Evolutionary conservation across 1,284 basidiomycete species (phyloP).

Genomic region (Ceratobasidium sp.): DNA sequence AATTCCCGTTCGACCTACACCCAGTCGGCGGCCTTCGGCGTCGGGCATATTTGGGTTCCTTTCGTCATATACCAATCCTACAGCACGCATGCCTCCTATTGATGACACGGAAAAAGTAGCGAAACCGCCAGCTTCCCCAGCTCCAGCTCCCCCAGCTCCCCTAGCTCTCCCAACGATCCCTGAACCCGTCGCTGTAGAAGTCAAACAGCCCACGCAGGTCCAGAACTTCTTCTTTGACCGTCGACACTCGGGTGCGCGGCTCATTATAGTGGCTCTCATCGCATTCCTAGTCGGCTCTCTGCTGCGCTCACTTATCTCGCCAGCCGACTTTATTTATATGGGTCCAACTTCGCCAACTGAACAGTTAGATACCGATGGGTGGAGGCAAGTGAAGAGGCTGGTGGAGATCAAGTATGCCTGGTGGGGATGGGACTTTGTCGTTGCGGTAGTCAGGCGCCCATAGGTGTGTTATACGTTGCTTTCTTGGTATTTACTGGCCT

Average conservation of each 20-base stretch:
- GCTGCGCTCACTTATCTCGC: slow-evolving; percentile 83
- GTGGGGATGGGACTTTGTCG: slow-evolving; percentile 83
- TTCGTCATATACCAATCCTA: slow-evolving; percentile 36
- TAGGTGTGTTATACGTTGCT: slow-evolving; percentile 51
- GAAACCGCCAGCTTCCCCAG: slow-evolving; percentile 6
- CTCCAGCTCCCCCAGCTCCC: slow-evolving; percentile 3
- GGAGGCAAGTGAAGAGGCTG: slow-evolving; percentile 85
- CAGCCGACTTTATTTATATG: slow-evolving; percentile 92
- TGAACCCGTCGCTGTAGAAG: slow-evolving; percentile 9
- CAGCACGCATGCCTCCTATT: slow-evolving; percentile 24
- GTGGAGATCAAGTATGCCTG: slow-evolving; percentile 80
- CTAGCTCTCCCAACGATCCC: slow-evolving; percentile 4
- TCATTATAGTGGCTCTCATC: slow-evolving; percentile 84
- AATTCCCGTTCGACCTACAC: slow-evolving; percentile 17
- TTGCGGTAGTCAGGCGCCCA: slow-evolving; percentile 70
- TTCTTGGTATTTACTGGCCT: not conserved
- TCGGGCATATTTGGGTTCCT: slow-evolving; percentile 38
- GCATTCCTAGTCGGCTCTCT: slow-evolving; percentile 93
- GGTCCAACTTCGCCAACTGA: slow-evolving; percentile 43
- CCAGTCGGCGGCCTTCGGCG: slow-evolving; percentile 34
- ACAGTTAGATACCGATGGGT: slow-evolving; percentile 60
- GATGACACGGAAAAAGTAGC: slow-evolving; percentile 6
- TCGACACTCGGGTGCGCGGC: slow-evolving; percentile 61
- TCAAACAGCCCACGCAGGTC: not conserved
- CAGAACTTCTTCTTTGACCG: slow-evolving; percentile 29